Evolutionary conservation across 306 rosid genomes (phyloP), one percentile per base, ranked within the genome.

Genomic region (Argentina anserina): DNA sequence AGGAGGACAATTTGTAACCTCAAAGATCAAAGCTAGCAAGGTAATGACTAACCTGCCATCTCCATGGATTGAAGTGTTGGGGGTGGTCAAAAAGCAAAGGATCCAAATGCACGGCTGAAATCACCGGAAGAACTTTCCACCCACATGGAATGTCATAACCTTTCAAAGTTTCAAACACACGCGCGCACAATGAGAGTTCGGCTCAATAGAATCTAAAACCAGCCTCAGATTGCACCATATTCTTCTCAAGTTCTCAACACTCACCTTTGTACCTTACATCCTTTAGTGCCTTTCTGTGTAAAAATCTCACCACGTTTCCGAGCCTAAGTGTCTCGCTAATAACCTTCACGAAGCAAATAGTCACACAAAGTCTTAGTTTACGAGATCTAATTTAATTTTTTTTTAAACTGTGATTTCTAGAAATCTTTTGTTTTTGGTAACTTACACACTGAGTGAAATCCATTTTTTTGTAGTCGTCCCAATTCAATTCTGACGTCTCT

Each of bases 91-190:
- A 95, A 87, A 84, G 90, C 62, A 73, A 75, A 81, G 99, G 86
- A 86, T 95, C 97, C 86, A 95, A 73, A 87, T 95, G 99, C 88
- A 80, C 90, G 67, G 99, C 97, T 80, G 97, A 83, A 66, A 95
- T 88, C 47, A 95, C 99, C 72, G 99, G 99, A 53, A 95, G 99
- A 84, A 95, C 97, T 95, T 95, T 91, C 99, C 99, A 95, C 52
- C 99, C 99, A 87, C 97, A 79, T 84, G 99, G 99, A 89, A 95
- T 91, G 85, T 91, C 96, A 82, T 91, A 95, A 49, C 97, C 97
- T 95, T 91, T 78, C 74, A 69, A 79, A 59, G 53, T 56, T 39
- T 4, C 49, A 78, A 68, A 72, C 76, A 62, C 70, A 40, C 70
- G 56, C 66, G 41, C 40, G 5, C 49, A 11, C 34, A 21, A 20